Conservation (phyloP, 495 filamentous ascomycete genomes). For the Penicillium flavigenum region DNA sequence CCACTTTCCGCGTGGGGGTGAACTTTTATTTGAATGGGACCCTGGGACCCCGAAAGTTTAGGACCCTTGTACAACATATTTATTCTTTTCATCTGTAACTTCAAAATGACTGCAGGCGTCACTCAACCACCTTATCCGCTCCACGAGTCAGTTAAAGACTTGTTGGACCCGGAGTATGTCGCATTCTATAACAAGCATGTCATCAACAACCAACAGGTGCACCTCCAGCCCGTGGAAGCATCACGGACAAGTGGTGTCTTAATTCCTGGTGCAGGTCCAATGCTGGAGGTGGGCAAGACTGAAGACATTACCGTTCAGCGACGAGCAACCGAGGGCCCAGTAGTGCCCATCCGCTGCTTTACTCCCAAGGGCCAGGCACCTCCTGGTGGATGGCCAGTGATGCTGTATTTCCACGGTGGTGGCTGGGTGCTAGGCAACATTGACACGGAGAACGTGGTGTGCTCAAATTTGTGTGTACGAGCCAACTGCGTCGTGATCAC, state of each 20-base stretch:
- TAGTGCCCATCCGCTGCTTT: constrained; percentile 48
- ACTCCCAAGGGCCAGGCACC: constrained; percentile 47
- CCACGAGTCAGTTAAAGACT: constrained; percentile 47
- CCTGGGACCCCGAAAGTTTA: neutral
- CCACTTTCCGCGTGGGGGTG: constrained; percentile 4
- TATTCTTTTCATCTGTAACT: neutral
- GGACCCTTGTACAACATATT: neutral
- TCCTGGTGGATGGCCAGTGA: constrained; percentile 52
- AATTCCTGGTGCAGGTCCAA: constrained; percentile 54
- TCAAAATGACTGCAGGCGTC: constrained; percentile 30
- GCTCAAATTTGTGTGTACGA: constrained; percentile 52
- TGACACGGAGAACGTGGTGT: constrained; percentile 59
- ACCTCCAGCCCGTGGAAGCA: constrained; percentile 53
- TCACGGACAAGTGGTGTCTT: constrained; percentile 53
- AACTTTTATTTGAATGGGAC: neutral
- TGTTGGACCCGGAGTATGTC: constrained; percentile 53
- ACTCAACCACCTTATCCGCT: constrained; percentile 55
- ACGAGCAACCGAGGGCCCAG: constrained; percentile 47
- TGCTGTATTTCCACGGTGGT: constrained; percentile 59
- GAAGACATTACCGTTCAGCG: constrained; percentile 48
- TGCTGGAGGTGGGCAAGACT: constrained; percentile 50
- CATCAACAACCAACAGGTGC: constrained; percentile 48
- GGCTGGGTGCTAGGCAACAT: constrained; percentile 61
- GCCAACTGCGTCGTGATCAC: constrained; percentile 53
- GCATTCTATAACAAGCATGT: constrained; percentile 56